phyloP scores from a whole-genome alignment of 1,139 yeast species.

The Blastobotrys ciferrii region DNA sequence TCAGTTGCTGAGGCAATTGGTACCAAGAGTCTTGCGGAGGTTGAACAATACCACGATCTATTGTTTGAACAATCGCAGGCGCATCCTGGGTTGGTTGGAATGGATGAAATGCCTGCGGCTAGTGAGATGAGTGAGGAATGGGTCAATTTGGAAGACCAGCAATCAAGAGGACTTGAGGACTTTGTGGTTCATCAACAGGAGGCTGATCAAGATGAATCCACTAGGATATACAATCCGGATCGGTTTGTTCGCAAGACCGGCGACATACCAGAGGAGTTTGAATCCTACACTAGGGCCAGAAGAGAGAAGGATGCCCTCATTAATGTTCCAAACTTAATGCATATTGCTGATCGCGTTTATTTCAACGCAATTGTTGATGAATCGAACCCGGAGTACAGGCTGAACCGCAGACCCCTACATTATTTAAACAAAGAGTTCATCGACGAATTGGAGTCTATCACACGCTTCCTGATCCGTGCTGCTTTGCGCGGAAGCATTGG shows the following conservation, averaged over 20 bases:
- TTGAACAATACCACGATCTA: constrained; percentile 47
- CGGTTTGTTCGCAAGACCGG: constrained; percentile 2
- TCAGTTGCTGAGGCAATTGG: constrained; percentile 42
- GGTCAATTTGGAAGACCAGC: constrained; percentile 49
- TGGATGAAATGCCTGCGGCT: constrained; percentile 51
- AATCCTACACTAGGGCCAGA: neutral
- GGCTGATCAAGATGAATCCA: neutral
- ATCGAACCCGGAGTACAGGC: constrained; percentile 2
- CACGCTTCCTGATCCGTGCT: neutral
- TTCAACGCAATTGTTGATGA: constrained; percentile 17
- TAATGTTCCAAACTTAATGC: constrained; percentile 12
- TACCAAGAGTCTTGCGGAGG: constrained; percentile 46
- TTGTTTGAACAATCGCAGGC: constrained; percentile 33
- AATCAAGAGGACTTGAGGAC: constrained; percentile 30
- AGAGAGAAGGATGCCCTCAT: constrained; percentile 3
- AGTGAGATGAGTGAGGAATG: constrained; percentile 53
- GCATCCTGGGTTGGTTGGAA: constrained; percentile 26
- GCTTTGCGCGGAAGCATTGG: constrained; percentile 1
- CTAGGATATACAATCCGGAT: neutral
- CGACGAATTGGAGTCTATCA: constrained; percentile 2
- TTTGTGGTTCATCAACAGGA: constrained; percentile 6
- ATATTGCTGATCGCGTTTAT: constrained; percentile 14
- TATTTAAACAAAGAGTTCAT: constrained; percentile 2
- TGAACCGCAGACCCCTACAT: constrained; percentile 3
- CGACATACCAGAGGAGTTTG: neutral